These are phyloP conservation scores for Quercus tomentella DNA, from an alignment of 331 rosid species.

Conservation along the genomic window DNA sequence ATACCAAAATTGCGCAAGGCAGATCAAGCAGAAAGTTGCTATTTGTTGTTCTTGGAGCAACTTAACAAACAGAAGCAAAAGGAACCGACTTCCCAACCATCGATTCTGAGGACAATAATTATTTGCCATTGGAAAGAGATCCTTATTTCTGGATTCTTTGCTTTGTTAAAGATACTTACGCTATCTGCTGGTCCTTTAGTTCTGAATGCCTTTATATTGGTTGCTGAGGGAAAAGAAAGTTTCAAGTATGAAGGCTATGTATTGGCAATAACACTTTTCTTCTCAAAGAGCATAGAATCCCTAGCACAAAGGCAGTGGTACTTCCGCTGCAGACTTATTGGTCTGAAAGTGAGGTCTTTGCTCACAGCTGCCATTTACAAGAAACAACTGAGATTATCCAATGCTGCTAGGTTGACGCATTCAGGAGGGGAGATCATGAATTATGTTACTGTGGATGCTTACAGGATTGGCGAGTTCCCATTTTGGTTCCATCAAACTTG, in stretches of 20 bases:
- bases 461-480: conserved; percentile 80
- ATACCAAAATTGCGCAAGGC: conserved; percentile 52
- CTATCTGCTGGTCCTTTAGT: conserved; percentile 74
- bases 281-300: conserved; percentile 58
- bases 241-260: conserved; percentile 70
- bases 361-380: conserved; percentile 67
- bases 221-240: conserved; percentile 65
- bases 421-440: conserved; percentile 82
- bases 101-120: conserved; percentile 50
- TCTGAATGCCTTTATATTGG: conserved; percentile 71
- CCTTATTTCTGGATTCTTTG: conserved; percentile 69
- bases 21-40: conserved; percentile 70
- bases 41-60: conserved; percentile 41
- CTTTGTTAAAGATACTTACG: conserved; percentile 58
- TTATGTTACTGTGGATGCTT: conserved; percentile 85
- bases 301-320: conserved; percentile 86
- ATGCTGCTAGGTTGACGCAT: conserved; percentile 51
- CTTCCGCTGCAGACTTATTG: conserved; percentile 63
- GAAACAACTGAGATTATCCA: conserved; percentile 66
- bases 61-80: conserved; percentile 38
- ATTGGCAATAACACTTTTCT: conserved; percentile 50
- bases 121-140: conserved; percentile 64
- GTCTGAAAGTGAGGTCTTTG: conserved; percentile 60
- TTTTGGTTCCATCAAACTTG: conserved; percentile 82
- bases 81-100: conserved; percentile 44